These are phyloP conservation scores for Medicago lupulina DNA, from an alignment of 306 rosid genomes.

Conservation along the genomic window DNA sequence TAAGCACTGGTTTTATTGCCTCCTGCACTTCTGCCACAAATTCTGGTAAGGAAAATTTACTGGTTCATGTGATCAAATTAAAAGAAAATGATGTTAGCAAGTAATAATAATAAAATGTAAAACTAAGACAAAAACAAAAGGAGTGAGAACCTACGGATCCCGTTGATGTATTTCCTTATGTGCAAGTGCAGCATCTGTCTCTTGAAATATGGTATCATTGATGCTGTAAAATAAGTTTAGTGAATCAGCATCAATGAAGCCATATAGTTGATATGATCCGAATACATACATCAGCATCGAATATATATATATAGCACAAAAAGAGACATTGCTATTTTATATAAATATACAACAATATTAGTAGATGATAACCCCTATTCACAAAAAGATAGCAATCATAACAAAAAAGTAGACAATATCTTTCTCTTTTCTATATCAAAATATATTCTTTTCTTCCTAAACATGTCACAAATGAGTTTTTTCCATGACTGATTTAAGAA, in stretches of 20 bases:
- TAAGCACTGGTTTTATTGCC: constrained; percentile 85
- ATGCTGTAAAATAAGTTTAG: constrained; percentile 59
- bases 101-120: constrained; percentile 21
- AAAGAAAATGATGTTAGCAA: constrained; percentile 38
- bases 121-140: constrained; percentile 33
- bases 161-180: constrained; percentile 83
- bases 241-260: constrained; percentile 34
- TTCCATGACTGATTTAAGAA: neutral
- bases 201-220: constrained; percentile 85
- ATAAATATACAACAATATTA: neutral
- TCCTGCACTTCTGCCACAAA: constrained; percentile 87
- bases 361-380: neutral
- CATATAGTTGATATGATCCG: neutral
- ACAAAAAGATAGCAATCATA: neutral
- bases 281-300: too few species aligned
- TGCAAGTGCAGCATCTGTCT: constrained; percentile 87
- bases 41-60: constrained; percentile 82
- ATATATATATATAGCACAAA: too few species aligned
- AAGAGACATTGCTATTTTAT: neutral
- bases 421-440: neutral
- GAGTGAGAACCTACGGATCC: constrained; percentile 75
- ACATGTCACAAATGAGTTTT: neutral
- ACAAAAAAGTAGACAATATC: neutral
- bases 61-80: constrained; percentile 45
- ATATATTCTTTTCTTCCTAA: neutral